Evolutionary conservation across 164 flowering plant species (phyloP), one percentile per base, ranked within the genome.

Genomic region (Vitis rupestris): DNA sequence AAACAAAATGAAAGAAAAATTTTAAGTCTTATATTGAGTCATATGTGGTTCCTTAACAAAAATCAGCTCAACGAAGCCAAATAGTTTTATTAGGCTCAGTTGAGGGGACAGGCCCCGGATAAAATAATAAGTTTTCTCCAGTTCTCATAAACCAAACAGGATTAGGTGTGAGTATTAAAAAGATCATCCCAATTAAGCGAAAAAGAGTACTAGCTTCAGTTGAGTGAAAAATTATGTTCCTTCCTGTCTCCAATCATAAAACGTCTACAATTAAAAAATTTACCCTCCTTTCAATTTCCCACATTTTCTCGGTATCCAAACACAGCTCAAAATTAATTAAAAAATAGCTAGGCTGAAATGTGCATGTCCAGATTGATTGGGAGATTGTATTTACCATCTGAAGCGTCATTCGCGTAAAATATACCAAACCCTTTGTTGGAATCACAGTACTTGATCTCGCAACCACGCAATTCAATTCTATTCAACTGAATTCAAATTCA

Each of bases 351-450:
- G 23, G 10, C 4, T 10, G 11, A 58, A 15, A 37, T 37, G 44
- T 37, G 44, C 44, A 37, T 37, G 49, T 1, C 27, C 27, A 29
- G 44, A 68, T 44, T 11, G 23, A 70, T 9, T 2, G 11, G 53
- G 44, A 56, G 11, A 11, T 50, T 58, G 2, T 0, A 30, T 55
- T 76, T 79, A 89, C 91, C 93, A 69, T 88, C 84, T 50, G 78
- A 50, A 57, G 59, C 77, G 31, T 76, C 69, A 27, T 75, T 37
- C 17, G 86, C 51, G 2, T 85, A 76, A 69, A 84, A 94, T 19
- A 94, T 70, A 31, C 97, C 98, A 60, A 84, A 93, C 47, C 99
- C 95, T 84, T 87, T 93, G 30, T 29, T 82, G 47, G 85, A 78
- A 73, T 80, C 93, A 61, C 86, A 83, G 80, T 79, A 82, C 75